Conservation (phyloP, 2,329 filamentous ascomycete genomes). For the Cladosporium sp. region DNA sequence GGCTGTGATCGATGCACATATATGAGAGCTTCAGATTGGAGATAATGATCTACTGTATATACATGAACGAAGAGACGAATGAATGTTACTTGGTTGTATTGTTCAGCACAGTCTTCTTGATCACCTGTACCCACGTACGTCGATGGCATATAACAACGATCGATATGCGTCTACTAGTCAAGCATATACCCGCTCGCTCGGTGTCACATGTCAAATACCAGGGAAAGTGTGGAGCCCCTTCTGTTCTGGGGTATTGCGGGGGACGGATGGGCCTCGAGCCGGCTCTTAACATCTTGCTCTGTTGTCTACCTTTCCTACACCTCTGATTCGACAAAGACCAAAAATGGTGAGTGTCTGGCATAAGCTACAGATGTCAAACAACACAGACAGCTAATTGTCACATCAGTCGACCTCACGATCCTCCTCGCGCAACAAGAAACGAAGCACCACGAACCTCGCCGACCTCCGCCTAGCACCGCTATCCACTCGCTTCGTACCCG, state of each 20-base stretch:
- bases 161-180: neutral
- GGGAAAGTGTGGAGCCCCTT: slow-evolving; percentile 2
- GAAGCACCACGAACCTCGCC: slow-evolving; percentile 60
- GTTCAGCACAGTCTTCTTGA: neutral
- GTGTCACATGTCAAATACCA: slow-evolving; percentile 18
- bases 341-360: neutral
- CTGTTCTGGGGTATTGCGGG: slow-evolving; percentile 5
- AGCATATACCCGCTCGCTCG: slow-evolving; percentile 7
- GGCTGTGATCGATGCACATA: neutral
- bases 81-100: neutral
- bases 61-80: slow-evolving; percentile 6
- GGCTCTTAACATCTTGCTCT: neutral
- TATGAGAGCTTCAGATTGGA: neutral
- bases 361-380: neutral
- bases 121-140: neutral
- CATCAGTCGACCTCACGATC: slow-evolving; percentile 28
- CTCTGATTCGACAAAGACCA: neutral
- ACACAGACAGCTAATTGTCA: neutral
- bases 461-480: slow-evolving; percentile 63
- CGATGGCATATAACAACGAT: neutral
- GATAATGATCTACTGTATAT: slow-evolving; percentile 13
- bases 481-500: slow-evolving; percentile 43
- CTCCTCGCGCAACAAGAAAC: slow-evolving; percentile 38
- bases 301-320: neutral
- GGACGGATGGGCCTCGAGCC: neutral